These are phyloP conservation scores for Phytopythium boreale DNA, from an alignment of 352 stramenopile species.

Conservation along the genomic window DNA sequence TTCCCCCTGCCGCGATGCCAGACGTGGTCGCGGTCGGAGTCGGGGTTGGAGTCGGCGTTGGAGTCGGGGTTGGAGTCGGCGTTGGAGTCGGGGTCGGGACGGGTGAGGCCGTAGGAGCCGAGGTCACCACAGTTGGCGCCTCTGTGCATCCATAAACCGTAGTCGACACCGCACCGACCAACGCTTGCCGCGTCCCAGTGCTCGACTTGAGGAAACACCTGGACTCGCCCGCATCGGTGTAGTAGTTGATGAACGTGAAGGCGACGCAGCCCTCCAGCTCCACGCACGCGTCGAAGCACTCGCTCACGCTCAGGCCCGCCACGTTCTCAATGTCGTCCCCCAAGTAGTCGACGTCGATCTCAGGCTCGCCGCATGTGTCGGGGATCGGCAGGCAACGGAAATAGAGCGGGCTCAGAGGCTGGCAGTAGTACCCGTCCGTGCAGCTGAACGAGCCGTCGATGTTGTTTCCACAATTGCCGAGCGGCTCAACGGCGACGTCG, in stretches of 20 bases:
- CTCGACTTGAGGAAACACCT: conserved; percentile 33
- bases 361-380: conserved; percentile 14
- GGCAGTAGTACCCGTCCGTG: conserved; percentile 13
- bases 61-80: too few species aligned
- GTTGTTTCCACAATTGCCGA: conserved; percentile 1
- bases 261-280: conserved; percentile 19
- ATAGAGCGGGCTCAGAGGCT: conserved; percentile 12
- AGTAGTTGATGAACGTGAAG: conserved; percentile 34
- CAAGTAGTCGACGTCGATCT: conserved; percentile 25
- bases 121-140: not conserved
- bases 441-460: not conserved
- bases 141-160: conserved; percentile 4
- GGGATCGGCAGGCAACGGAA: conserved; percentile 19
- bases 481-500: not conserved
- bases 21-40: too few species aligned
- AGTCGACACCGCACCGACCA: conserved; percentile 24
- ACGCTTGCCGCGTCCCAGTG: conserved; percentile 4
- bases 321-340: conserved; percentile 20
- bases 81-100: too few species aligned
- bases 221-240: conserved; percentile 12
- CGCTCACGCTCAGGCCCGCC: conserved; percentile 13
- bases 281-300: conserved; percentile 24
- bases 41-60: too few species aligned
- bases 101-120: too few species aligned
- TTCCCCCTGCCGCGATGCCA: too few species aligned